Evolutionary conservation across 164 flowering plant species (phyloP), one percentile per base, ranked within the genome.

Genomic region (Platanus orientalis): DNA sequence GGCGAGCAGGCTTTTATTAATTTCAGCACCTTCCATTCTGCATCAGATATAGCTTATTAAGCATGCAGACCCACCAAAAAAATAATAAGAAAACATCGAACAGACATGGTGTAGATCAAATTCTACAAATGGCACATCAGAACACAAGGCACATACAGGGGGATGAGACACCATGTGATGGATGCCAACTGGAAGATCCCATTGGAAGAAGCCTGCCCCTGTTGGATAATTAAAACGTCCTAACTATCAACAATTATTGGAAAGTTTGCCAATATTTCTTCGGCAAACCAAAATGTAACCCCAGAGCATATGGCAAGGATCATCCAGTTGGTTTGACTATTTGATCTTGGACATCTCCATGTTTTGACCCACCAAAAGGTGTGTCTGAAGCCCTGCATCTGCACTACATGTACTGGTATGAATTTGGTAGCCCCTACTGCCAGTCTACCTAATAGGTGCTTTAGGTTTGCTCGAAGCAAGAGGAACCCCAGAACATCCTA

Each of bases 1-100:
- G 0, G 98, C 98, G 19, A 92, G 92, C 65, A 89, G 78, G 70
- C 95, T 89, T 76, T 89, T 90, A 68, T 90, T 90, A n/a, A 90
- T 90, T 76, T 90, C 97, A 56, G 97, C 92, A 59, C 97, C 97
- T 75, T 92, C 98, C 78, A 89, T 90, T 73, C 97, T 90, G 92
- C 72, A 79, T 26, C 39, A 67, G 48, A 47, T 27, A 21, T 4
- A 49, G 58, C 23, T 55, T 14, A 54, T 28, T 53, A 24, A 57
- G 24, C 13, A 24, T 14, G 12, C 9, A 17, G 20, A 11, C 20
- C 13, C 44, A 40, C 9, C 9, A n/a, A 27, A 24, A 36, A 42
- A 25, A 0, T 28, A 20, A 25, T 16, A 42, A 19, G 42, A 49
- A 25, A 16, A 58, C 25, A 23, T 25, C 62, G 17, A 50, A 48